phyloP scores from a whole-genome alignment of 2,329 filamentous ascomycete species.

The Didymella glomerata region DNA sequence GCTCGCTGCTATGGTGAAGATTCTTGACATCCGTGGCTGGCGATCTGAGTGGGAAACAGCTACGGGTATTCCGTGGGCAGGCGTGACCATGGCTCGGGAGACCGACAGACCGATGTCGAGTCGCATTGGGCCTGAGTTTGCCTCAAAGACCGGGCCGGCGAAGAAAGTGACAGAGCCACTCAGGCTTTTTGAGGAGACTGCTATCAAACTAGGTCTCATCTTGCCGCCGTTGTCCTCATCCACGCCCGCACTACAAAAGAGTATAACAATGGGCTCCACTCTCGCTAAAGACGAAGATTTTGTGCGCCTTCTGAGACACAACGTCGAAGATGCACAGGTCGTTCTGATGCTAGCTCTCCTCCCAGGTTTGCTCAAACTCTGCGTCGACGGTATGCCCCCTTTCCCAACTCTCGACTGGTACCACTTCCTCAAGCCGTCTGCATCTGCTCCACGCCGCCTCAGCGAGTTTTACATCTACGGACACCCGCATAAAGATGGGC shows the following conservation, averaged over 20 bases:
- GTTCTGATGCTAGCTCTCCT: slow-evolving; percentile 3
- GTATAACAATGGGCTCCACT: not conserved
- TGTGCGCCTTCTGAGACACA: not conserved
- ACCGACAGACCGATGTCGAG: not conserved
- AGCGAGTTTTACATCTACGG: not conserved
- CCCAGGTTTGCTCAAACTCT: not conserved
- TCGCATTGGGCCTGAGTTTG: not conserved
- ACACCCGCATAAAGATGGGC: not conserved
- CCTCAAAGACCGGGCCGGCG: not conserved
- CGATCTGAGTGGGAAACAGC: slow-evolving; percentile 21
- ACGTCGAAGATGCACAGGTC: slow-evolving; percentile 7
- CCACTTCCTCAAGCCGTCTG: not conserved
- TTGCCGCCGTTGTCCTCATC: not conserved
- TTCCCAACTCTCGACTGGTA: not conserved
- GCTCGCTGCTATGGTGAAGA: slow-evolving; percentile 11
- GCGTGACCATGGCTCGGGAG: not conserved
- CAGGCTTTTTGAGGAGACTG: not conserved
- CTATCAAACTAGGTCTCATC: not conserved
- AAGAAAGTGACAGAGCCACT: not conserved
- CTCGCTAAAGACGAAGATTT: slow-evolving; percentile 1
- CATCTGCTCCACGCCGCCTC: not conserved
- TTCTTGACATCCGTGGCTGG: slow-evolving; percentile 21
- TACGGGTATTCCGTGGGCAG: slow-evolving; percentile 4
- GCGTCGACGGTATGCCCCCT: not conserved
- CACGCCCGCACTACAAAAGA: not conserved